A percentile compares a stretch with the other conserved stretches of the same genome.
phyloP scores from a whole-genome alignment of 2,329 filamentous ascomycete genomes.

The Cladophialophora exuberans region DNA sequence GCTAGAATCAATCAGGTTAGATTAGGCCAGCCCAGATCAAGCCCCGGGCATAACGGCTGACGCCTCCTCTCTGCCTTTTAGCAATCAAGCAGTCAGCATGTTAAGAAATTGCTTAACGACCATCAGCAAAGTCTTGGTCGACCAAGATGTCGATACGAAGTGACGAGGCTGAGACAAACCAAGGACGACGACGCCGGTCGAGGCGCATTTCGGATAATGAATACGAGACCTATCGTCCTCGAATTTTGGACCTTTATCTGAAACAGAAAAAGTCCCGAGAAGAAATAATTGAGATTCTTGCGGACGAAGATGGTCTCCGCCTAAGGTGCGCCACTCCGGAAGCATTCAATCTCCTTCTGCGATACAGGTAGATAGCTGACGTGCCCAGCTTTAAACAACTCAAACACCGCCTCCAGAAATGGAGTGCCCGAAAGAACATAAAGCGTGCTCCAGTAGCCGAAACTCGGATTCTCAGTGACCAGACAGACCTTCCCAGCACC shows the following conservation, averaged over 20 bases:
- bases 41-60: too few relatives aligned
- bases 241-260: background rate
- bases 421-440: background rate
- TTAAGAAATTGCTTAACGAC: too few relatives aligned
- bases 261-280: background rate
- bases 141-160: background rate
- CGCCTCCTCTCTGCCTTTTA: too few relatives aligned
- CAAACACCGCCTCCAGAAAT: background rate
- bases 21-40: too few relatives aligned
- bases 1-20: too few relatives aligned
- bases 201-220: constrained; percentile 4
- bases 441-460: background rate
- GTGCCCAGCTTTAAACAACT: background rate
- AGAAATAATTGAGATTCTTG: background rate
- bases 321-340: background rate
- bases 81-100: too few relatives aligned
- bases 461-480: background rate
- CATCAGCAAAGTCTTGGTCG: too few relatives aligned
- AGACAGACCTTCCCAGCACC: background rate
- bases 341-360: background rate
- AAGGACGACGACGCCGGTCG: background rate
- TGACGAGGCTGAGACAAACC: background rate
- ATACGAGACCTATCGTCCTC: background rate
- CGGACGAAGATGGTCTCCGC: background rate
- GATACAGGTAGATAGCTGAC: background rate